These are phyloP conservation scores for Helichrysum umbraculigerum DNA, from an alignment of 129 eudicot species.

Conservation along the genomic window DNA sequence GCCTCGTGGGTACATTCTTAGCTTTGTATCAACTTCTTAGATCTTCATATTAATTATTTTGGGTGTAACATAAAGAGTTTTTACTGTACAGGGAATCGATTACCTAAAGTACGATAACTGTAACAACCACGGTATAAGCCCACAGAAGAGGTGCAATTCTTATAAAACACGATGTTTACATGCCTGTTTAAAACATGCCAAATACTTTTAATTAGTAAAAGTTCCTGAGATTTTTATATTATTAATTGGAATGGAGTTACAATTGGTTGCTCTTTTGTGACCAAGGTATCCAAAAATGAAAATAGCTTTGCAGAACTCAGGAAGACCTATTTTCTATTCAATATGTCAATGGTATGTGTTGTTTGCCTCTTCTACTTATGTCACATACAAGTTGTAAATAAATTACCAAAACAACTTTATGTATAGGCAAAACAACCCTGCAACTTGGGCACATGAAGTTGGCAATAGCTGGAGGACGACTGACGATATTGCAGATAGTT, in stretches of 20 bases:
- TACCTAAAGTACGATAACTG: conserved; percentile 91
- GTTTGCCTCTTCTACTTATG: neutral
- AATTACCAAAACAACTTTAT: conserved; percentile 9
- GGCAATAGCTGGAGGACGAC: conserved; percentile 99
- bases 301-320: conserved; percentile 71
- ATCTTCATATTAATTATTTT: neutral
- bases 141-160: conserved; percentile 52
- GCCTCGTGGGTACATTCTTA: conserved; percentile 74
- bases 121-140: conserved; percentile 46
- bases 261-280: conserved; percentile 12
- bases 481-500: conserved; percentile 73
- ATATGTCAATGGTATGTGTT: conserved; percentile 82
- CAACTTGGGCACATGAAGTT: conserved; percentile 72
- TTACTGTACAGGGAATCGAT: conserved; percentile 57
- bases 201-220: neutral
- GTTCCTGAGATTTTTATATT: neutral
- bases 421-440: conserved; percentile 83
- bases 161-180: too few relatives aligned
- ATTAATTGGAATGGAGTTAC: conserved; percentile 6
- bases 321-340: conserved; percentile 77
- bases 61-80: neutral
- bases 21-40: neutral
- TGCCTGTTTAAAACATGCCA: too few relatives aligned
- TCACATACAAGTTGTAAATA: too few relatives aligned
- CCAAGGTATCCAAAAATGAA: conserved; percentile 80